phyloP scores from a whole-genome alignment of 805 yeast species.

The Lipomyces orientalis region DNA sequence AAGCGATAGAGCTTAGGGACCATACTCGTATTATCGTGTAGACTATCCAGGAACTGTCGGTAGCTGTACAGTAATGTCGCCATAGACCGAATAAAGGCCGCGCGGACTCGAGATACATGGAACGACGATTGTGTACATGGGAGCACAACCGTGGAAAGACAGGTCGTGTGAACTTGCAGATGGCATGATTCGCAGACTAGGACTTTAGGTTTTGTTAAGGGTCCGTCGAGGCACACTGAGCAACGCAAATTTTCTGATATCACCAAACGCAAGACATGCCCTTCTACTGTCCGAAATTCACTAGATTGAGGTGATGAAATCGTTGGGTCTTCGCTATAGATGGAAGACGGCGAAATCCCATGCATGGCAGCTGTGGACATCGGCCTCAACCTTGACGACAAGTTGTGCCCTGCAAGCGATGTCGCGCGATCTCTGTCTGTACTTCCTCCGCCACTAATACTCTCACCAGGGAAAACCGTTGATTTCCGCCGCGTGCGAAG shows the following conservation, averaged over 20 bases:
- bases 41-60: conserved; percentile 14
- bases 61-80: conserved; percentile 27
- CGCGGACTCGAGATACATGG: conserved; percentile 26
- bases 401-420: background rate
- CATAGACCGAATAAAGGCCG: conserved; percentile 31
- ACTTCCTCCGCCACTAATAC: background rate
- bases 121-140: conserved; percentile 36
- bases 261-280: conserved; percentile 20
- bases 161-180: conserved; percentile 17
- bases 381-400: background rate
- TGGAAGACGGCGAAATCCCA: background rate
- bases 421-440: background rate
- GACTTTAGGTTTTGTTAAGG: background rate
- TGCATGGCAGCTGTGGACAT: background rate
- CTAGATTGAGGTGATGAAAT: background rate
- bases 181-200: conserved; percentile 19
- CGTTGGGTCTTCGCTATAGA: background rate
- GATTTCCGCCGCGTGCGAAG: conserved; percentile 4
- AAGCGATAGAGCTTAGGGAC: conserved; percentile 3
- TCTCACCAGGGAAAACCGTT: background rate
- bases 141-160: conserved; percentile 14
- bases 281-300: conserved; percentile 12
- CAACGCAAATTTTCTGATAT: conserved; percentile 5
- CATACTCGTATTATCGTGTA: background rate
- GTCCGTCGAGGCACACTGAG: conserved; percentile 15